A percentile compares a stretch with the other conserved stretches of the same genome.
phyloP scores from a whole-genome alignment of 257 asterid species.

The Solanum neorickii region DNA sequence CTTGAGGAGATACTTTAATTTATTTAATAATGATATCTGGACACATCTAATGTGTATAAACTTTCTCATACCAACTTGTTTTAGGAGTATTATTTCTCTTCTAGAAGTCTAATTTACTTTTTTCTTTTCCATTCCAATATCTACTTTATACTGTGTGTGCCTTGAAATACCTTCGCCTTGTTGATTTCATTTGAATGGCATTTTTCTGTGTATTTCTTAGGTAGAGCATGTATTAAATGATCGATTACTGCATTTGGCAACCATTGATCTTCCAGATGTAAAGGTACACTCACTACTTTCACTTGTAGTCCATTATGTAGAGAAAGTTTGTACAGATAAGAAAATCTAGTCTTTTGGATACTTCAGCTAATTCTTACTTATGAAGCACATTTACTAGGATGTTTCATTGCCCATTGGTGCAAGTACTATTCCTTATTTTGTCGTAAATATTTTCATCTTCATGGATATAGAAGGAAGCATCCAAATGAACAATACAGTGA shows the following conservation, averaged over 20 bases:
- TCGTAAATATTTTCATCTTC: not conserved
- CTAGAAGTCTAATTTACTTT: not conserved
- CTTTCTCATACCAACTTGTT: not conserved
- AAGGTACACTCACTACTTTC: conserved; percentile 44
- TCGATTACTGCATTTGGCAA: conserved; percentile 51
- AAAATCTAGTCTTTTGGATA: not conserved
- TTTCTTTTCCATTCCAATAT: not conserved
- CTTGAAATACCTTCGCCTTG: not conserved
- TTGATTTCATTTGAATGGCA: conserved; percentile 8
- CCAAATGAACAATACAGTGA: not conserved
- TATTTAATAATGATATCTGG: not conserved
- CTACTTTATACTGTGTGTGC: not conserved
- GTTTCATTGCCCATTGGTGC: not conserved
- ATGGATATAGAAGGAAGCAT: not conserved
- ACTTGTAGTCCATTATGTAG: not conserved
- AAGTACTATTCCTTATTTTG: not conserved
- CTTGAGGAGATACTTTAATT: not conserved
- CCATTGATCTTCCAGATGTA: conserved; percentile 75
- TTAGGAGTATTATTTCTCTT: not conserved
- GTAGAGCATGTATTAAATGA: conserved; percentile 67
- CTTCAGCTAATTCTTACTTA: not conserved
- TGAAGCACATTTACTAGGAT: not conserved
- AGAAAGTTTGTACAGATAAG: not conserved
- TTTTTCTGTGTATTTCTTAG: conserved; percentile 27
- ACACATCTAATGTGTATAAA: not conserved